Conservation (phyloP, 768 basidiomycete genomes). For the Auricularia heimuer region DNA sequence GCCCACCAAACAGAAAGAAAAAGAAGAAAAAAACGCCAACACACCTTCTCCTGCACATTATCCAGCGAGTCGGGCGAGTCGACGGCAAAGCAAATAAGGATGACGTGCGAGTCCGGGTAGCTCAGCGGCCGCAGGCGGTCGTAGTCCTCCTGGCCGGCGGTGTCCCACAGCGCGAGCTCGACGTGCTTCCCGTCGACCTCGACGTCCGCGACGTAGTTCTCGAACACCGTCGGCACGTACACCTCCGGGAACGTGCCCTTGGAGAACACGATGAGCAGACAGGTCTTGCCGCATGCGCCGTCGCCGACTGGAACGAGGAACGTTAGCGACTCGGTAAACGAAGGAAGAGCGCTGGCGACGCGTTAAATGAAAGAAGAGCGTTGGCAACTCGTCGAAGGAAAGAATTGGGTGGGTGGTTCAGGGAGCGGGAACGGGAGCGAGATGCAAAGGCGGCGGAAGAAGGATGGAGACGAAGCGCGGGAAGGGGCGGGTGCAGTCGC, state of each 20-base stretch:
- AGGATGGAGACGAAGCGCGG: too few relatives aligned
- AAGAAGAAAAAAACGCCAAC: too few relatives aligned
- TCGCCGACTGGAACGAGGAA: conserved; percentile 55
- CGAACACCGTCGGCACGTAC: conserved; percentile 98
- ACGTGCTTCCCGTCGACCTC: conserved; percentile 98
- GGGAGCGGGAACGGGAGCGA: too few relatives aligned
- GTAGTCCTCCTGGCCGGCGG: conserved; percentile 98
- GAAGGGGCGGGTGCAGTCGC: too few relatives aligned
- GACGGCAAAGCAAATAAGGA: conserved; percentile 97
- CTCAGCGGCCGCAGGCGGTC: conserved; percentile 95
- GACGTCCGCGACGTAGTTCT: conserved; percentile 99
- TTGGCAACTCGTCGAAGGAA: too few relatives aligned
- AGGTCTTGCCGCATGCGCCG: conserved; percentile 96
- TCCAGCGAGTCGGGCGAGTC: conserved; percentile 97
- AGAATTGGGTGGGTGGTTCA: too few relatives aligned
- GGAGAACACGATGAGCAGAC: conserved; percentile 91
- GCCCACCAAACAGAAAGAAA: too few relatives aligned
- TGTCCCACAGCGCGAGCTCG: conserved; percentile 99
- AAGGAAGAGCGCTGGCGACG: too few relatives aligned
- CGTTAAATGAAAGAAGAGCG: too few relatives aligned
- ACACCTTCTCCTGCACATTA: conserved; percentile 95
- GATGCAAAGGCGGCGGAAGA: too few relatives aligned
- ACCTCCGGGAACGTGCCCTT: conserved; percentile 98
- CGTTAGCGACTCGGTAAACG: too few relatives aligned
- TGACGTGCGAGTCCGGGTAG: conserved; percentile 99